These are phyloP conservation scores for Cymbopogon flexuosus DNA, from an alignment of 202 grass and related monocot species.

Conservation along the genomic window DNA sequence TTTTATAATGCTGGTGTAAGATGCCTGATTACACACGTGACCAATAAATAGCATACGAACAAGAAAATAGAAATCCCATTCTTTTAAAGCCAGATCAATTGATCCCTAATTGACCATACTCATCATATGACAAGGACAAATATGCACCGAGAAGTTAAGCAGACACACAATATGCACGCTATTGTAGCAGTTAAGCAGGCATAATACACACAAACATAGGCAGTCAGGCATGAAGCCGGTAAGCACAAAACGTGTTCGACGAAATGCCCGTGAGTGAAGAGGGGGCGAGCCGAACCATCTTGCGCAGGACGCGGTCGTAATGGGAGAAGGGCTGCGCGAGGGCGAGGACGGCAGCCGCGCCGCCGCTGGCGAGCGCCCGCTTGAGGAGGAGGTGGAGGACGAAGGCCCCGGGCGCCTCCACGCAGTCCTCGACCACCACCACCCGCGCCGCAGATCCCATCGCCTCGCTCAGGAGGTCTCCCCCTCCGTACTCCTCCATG, in stretches of 20 bases:
- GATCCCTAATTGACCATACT: neutral
- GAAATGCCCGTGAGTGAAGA: constrained; percentile 7
- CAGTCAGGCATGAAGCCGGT: neutral
- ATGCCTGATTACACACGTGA: neutral
- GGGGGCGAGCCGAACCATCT: constrained; percentile 49
- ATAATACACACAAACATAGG: too few species aligned
- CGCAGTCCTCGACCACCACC: constrained; percentile 73
- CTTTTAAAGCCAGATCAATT: neutral
- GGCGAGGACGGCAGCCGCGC: constrained; percentile 46
- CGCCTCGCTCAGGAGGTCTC: constrained; percentile 47
- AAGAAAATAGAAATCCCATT: neutral
- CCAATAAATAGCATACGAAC: neutral
- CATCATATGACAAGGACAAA: neutral
- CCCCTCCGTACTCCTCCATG: constrained; percentile 33
- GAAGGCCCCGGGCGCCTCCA: constrained; percentile 71
- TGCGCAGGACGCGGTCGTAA: constrained; percentile 76
- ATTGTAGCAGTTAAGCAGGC: neutral
- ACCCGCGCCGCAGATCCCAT: constrained; percentile 42
- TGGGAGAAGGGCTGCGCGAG: constrained; percentile 69
- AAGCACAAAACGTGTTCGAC: constrained; percentile 27
- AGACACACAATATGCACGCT: neutral
- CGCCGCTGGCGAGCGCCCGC: constrained; percentile 42
- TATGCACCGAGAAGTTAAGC: neutral
- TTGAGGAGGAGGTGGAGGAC: constrained; percentile 77
- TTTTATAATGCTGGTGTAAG: neutral